Base-by-base conservation (phyloP, 2,329 filamentous ascomycete species). In the Pseudocercospora fuligena region DNA sequence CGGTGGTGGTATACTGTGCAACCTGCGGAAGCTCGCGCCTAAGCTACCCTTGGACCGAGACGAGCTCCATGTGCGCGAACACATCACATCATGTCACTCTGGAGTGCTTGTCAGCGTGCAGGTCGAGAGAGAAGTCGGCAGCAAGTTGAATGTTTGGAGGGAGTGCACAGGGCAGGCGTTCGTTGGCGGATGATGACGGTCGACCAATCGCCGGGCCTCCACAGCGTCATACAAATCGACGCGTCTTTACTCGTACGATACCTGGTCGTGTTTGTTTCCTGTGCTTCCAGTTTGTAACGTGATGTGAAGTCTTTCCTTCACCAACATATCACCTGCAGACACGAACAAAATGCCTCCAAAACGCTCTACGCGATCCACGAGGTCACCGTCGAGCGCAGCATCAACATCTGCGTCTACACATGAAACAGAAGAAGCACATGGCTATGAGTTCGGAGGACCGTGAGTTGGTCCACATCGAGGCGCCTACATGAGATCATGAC, bases 381-480 rank as follows among this genome's bases (percentile, higher is more conserved):
- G 31, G n/a, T 58, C 31, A 33, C 56, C 56, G 5, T 58, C 56
- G 1, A 58, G 16, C 31, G 31, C 31, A 11, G 56, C 56, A 1
- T 58, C 56, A 11, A 27, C 56, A 3, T 19, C 29, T 23, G 61
- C 40, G 21, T 40, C 65, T 9, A 60, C 53, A 21, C 46, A 36
- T 16, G 36, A 51, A 12, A 49, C n/a, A 12, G 68, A 70, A 57
- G 72, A 75, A 60, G 64, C 73, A 29, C 76, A 78, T 68, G 75
- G 75, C 63, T 84, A 83, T 67, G 82, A 84, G 70, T 84, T 84
- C 65, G 81, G 81, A 60, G 82, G 82, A 66, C 82, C 82, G 82
- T 84, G 77, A 73, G 82, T 78, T 60, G 5, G 31, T 25, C 16
- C 19, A 47, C 46, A 66, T 36, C 63, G 61, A 63, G n/a, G 40